These are phyloP conservation scores for Candida piceae DNA, from an alignment of 805 yeast species.

Conservation along the genomic window DNA sequence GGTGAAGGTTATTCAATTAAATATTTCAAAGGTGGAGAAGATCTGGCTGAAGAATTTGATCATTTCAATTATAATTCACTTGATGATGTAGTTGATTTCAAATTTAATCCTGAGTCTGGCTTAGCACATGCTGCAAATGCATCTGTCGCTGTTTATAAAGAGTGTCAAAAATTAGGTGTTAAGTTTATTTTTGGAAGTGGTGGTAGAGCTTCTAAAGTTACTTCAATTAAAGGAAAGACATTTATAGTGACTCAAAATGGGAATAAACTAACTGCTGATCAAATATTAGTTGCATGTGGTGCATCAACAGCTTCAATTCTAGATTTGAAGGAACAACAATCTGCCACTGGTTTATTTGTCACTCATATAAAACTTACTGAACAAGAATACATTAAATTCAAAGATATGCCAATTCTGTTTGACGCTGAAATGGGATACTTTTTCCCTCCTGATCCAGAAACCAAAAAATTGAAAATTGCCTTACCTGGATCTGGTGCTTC, in stretches of 20 bases:
- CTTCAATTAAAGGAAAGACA: slow-evolving; percentile 8
- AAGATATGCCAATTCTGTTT: slow-evolving; percentile 39
- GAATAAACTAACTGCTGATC: slow-evolving; percentile 27
- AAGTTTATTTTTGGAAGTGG: slow-evolving; percentile 29
- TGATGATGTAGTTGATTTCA: slow-evolving; percentile 12
- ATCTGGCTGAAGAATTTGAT: slow-evolving; percentile 23
- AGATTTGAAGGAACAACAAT: slow-evolving; percentile 28
- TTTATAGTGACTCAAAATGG: slow-evolving; percentile 27
- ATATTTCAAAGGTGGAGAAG: slow-evolving; percentile 27
- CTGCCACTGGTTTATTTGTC: slow-evolving; percentile 37
- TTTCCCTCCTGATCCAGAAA: slow-evolving; percentile 44
- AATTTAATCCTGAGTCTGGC: slow-evolving; percentile 38
- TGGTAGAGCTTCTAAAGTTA: slow-evolving; percentile 23
- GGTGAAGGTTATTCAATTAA: slow-evolving; percentile 27
- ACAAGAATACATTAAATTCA: slow-evolving; percentile 32
- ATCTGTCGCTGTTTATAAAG: slow-evolving; percentile 27
- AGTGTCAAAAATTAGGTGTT: slow-evolving; percentile 29
- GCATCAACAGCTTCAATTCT: slow-evolving; percentile 35
- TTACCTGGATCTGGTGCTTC: slow-evolving; percentile 33
- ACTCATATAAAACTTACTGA: slow-evolving; percentile 35
- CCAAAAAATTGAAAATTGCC: slow-evolving; percentile 35
- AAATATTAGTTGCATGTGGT: slow-evolving; percentile 34
- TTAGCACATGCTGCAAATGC: slow-evolving; percentile 39
- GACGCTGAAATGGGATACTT: slow-evolving; percentile 42
- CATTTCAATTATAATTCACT: slow-evolving; percentile 14